These are phyloP conservation scores for Gnomoniopsis smithogilvyi DNA, from an alignment of 2,329 filamentous ascomycete genomes.

Conservation along the genomic window DNA sequence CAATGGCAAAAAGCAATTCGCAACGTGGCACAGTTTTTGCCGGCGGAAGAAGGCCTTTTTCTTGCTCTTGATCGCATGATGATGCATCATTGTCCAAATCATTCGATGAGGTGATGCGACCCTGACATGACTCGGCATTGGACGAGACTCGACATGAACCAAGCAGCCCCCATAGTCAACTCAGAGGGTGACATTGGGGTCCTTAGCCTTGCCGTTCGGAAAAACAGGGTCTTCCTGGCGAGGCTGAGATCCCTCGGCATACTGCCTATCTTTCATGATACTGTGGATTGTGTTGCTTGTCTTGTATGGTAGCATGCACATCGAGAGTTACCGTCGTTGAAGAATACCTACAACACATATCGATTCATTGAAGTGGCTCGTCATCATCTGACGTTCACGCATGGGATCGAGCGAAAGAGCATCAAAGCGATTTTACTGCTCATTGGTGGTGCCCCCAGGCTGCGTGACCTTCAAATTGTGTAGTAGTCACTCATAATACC, in stretches of 20 bases:
- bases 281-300: neutral
- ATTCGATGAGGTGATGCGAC: slow-evolving; percentile 8
- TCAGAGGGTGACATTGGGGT: neutral
- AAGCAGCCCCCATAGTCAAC: neutral
- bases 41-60: neutral
- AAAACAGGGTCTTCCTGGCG: slow-evolving; percentile 5
- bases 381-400: neutral
- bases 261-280: neutral
- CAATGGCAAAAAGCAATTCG: neutral
- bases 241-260: neutral
- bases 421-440: neutral
- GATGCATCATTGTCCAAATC: slow-evolving; percentile 7
- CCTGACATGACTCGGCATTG: slow-evolving; percentile 11
- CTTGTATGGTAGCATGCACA: neutral
- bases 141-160: neutral
- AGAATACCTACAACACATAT: neutral
- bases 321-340: neutral
- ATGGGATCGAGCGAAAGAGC: neutral
- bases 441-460: neutral
- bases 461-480: slow-evolving; percentile 26
- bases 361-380: neutral
- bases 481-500: slow-evolving; percentile 16
- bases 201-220: slow-evolving; percentile 7
- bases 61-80: neutral
- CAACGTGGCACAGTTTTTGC: neutral